These are phyloP conservation scores for Trichoderma citrinoviride DNA, from an alignment of 2,329 filamentous ascomycete genomes.

Conservation along the genomic window DNA sequence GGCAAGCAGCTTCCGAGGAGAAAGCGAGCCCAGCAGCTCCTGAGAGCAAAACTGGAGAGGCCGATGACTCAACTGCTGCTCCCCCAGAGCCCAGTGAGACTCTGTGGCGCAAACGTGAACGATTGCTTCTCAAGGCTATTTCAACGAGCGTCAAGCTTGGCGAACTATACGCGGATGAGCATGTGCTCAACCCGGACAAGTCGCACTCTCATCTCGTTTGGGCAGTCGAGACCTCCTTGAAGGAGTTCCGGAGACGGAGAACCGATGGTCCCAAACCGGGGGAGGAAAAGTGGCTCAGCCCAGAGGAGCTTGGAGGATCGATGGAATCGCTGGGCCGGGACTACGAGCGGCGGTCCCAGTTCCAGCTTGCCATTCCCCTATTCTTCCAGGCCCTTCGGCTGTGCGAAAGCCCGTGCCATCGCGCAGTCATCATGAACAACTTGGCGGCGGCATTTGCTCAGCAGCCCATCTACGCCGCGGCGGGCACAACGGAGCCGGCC, in stretches of 20 bases:
- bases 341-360: slow-evolving; percentile 70
- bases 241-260: slow-evolving; percentile 68
- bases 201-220: slow-evolving; percentile 73
- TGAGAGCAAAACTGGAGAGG: neutral
- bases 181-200: slow-evolving; percentile 69
- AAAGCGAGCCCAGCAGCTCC: neutral
- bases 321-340: slow-evolving; percentile 73
- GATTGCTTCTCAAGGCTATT: slow-evolving; percentile 70
- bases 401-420: slow-evolving; percentile 67
- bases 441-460: slow-evolving; percentile 71
- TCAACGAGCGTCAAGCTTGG: slow-evolving; percentile 80
- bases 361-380: slow-evolving; percentile 79
- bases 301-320: slow-evolving; percentile 69
- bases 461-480: slow-evolving; percentile 48
- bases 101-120: slow-evolving; percentile 58
- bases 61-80: slow-evolving; percentile 20
- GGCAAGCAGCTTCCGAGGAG: slow-evolving; percentile 23
- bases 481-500: slow-evolving; percentile 30
- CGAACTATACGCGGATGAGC: slow-evolving; percentile 73
- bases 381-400: slow-evolving; percentile 81
- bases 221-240: slow-evolving; percentile 76
- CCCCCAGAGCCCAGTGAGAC: slow-evolving; percentile 41
- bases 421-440: slow-evolving; percentile 84
- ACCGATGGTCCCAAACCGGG: slow-evolving; percentile 65
- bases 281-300: slow-evolving; percentile 68